phyloP scores from a whole-genome alignment of 2,329 filamentous ascomycete genomes.

The Colletotrichum tamarilloi region DNA sequence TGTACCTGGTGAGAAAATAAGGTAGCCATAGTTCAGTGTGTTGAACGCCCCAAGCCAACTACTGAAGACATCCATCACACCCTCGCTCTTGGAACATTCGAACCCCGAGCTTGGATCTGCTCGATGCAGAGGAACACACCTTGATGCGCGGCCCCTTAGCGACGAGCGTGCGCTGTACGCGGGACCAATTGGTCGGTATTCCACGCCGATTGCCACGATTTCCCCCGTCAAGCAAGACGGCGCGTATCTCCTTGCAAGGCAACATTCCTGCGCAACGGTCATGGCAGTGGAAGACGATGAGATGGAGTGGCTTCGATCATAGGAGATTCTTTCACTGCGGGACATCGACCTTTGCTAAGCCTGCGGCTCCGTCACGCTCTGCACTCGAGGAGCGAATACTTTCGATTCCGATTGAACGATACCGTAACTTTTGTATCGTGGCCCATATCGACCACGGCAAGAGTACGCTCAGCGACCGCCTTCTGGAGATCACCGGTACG shows the following conservation, averaged over 20 bases:
- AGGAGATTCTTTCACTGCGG: slow-evolving; percentile 12
- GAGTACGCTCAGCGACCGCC: slow-evolving; percentile 90
- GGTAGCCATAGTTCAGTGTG: background rate
- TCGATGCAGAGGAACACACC: slow-evolving; percentile 26
- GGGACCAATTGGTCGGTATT: slow-evolving; percentile 17
- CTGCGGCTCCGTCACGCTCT: slow-evolving; percentile 37
- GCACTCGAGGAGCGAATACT: slow-evolving; percentile 72
- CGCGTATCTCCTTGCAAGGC: background rate
- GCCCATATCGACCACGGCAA: slow-evolving; percentile 99
- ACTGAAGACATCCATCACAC: background rate
- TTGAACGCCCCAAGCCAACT: background rate
- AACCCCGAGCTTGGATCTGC: slow-evolving; percentile 1
- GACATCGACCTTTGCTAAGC: slow-evolving; percentile 11
- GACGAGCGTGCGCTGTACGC: slow-evolving; percentile 29
- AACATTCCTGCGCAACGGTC: background rate
- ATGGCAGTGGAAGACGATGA: background rate
- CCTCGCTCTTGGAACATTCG: background rate
- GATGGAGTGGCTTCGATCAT: background rate
- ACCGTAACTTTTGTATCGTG: slow-evolving; percentile 97
- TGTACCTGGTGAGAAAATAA: background rate
- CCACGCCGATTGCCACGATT: slow-evolving; percentile 15
- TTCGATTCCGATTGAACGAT: slow-evolving; percentile 81
- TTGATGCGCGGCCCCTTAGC: slow-evolving; percentile 31
- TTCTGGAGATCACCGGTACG: slow-evolving; percentile 94
- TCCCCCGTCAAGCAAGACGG: background rate